Conservation (phyloP, 805 yeast genomes). For the Starmera amethionina region DNA sequence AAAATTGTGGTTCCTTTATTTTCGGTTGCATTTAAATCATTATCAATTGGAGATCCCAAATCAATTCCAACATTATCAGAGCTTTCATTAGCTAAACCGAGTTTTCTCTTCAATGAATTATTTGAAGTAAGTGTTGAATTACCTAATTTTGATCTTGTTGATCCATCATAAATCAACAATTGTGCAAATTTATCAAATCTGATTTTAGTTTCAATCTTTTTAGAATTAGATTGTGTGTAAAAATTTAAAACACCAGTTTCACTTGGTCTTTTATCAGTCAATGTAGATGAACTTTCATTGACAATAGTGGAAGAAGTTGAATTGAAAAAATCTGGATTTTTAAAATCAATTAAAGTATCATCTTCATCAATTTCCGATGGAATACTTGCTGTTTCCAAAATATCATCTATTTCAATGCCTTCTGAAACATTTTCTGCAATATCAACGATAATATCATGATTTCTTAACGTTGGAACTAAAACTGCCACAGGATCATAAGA, state of each 20-base stretch:
- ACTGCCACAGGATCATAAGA: conserved; percentile 9
- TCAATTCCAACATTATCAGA: neutral
- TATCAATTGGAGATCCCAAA: neutral
- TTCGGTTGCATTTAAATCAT: neutral
- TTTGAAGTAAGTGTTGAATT: neutral
- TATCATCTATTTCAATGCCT: conserved; percentile 5
- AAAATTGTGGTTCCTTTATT: neutral
- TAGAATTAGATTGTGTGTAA: neutral
- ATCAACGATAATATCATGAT: conserved; percentile 3
- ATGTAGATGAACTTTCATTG: neutral
- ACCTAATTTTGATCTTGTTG: conserved; percentile 8
- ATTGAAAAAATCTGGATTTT: conserved; percentile 2
- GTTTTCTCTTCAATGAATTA: neutral
- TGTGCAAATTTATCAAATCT: conserved; percentile 20
- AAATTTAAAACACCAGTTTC: too few relatives aligned
- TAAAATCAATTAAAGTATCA: conserved; percentile 8
- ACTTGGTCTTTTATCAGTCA: neutral
- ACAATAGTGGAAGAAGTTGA: neutral
- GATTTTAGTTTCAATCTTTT: conserved; percentile 5
- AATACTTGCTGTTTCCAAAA: conserved; percentile 6
- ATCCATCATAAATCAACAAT: conserved; percentile 18
- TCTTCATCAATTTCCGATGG: conserved; percentile 1
- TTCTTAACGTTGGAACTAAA: conserved; percentile 9
- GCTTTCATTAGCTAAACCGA: neutral
- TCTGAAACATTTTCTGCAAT: conserved; percentile 6